These are phyloP conservation scores for Ophiorrhiza pumila DNA, from an alignment of 257 asterid genomes.

Conservation along the genomic window DNA sequence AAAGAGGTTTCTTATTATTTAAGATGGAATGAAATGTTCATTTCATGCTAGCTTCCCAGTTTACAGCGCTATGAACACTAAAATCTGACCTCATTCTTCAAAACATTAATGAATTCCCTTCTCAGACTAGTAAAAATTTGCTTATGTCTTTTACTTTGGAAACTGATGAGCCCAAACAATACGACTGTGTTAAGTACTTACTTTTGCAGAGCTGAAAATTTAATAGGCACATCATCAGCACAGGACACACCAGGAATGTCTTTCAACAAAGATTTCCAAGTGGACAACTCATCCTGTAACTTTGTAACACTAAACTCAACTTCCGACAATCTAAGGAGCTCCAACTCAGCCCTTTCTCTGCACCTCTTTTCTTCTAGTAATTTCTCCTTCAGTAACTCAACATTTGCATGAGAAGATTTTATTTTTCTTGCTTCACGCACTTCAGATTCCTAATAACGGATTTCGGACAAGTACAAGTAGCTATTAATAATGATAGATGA, in stretches of 20 bases:
- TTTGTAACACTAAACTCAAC: conserved; percentile 45
- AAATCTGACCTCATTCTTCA: background rate
- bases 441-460: conserved; percentile 74
- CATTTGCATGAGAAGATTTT: conserved; percentile 68
- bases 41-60: conserved; percentile 1
- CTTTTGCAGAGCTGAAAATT: conserved; percentile 81
- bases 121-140: background rate
- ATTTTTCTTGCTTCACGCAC: conserved; percentile 82
- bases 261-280: conserved; percentile 71
- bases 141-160: background rate
- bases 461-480: conserved; percentile 17
- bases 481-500: background rate
- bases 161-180: conserved; percentile 3
- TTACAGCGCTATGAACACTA: background rate
- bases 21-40: background rate
- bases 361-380: conserved; percentile 72
- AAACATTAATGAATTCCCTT: background rate
- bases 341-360: conserved; percentile 84
- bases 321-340: conserved; percentile 58
- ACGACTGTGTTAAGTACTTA: conserved; percentile 29
- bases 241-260: conserved; percentile 84
- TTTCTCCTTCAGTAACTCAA: conserved; percentile 77
- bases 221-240: conserved; percentile 69
- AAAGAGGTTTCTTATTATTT: background rate
- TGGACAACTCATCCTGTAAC: conserved; percentile 73